Evolutionary conservation across 176 grass and related monocot species (phyloP).

Genomic region (Aegilops longissima): DNA sequence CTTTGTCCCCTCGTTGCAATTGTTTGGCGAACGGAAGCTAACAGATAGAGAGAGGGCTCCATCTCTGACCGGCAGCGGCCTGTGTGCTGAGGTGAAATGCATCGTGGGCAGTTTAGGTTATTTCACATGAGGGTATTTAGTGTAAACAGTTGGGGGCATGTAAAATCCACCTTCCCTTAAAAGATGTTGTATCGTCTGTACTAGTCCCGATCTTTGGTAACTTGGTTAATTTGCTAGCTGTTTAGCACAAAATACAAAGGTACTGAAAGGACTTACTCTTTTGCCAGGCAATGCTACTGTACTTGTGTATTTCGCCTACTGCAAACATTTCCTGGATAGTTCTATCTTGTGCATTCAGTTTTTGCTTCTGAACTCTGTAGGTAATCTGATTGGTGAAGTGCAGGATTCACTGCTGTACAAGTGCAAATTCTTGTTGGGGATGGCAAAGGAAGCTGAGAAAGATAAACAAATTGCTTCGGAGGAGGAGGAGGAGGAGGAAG

Average conservation of each 20-base stretch:
- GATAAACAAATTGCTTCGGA: slow-evolving; percentile 31
- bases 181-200: not conserved
- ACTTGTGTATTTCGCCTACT: not conserved
- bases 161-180: not conserved
- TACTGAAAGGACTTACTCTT: not conserved
- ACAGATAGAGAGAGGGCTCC: not conserved
- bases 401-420: not conserved
- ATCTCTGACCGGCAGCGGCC: not conserved
- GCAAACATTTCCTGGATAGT: not conserved
- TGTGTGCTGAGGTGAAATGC: not conserved
- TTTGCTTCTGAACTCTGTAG: not conserved
- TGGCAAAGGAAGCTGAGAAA: slow-evolving; percentile 34
- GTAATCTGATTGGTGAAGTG: not conserved
- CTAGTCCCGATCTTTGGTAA: not conserved
- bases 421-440: slow-evolving; percentile 23
- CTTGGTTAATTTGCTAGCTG: not conserved
- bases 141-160: not conserved
- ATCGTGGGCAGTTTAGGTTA: not conserved
- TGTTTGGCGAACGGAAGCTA: too few species aligned
- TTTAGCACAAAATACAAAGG: not conserved
- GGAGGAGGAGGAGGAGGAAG: slow-evolving; percentile 48
- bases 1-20: too few species aligned
- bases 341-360: not conserved
- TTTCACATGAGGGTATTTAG: not conserved
- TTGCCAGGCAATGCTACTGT: not conserved